These are phyloP conservation scores for Trichosanthes cucumerina DNA, from an alignment of 306 rosid species.

Conservation along the genomic window DNA sequence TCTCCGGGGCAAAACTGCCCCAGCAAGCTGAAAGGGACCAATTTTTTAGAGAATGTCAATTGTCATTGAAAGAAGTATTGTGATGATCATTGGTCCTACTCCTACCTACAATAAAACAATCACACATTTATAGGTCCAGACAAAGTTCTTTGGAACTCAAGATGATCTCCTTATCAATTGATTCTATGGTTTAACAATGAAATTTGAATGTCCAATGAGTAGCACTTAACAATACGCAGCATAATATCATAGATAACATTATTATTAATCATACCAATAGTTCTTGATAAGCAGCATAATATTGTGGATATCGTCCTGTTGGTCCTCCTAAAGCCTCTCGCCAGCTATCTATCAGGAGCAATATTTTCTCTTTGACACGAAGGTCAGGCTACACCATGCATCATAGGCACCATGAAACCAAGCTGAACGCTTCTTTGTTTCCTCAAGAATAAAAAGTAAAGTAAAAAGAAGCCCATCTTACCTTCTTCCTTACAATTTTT, in stretches of 20 bases:
- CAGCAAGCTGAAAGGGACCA: slow-evolving; percentile 55
- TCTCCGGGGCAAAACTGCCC: slow-evolving; percentile 79
- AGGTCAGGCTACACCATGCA: slow-evolving; percentile 59
- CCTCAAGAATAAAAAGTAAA: neutral
- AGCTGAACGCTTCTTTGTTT: neutral
- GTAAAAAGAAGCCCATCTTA: slow-evolving; percentile 3
- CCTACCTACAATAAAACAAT: neutral
- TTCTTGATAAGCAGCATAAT: slow-evolving; percentile 84
- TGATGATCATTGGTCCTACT: neutral
- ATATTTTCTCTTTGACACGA: slow-evolving; percentile 80
- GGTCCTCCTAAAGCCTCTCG: slow-evolving; percentile 96
- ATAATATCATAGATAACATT: slow-evolving; percentile 3
- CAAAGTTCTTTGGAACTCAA: neutral
- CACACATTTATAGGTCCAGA: neutral
- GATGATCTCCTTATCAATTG: neutral
- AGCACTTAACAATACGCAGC: neutral
- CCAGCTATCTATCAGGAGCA: slow-evolving; percentile 80
- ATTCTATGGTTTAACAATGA: neutral
- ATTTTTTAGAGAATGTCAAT: slow-evolving; percentile 9
- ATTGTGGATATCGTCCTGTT: slow-evolving; percentile 85
- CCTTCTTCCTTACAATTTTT: slow-evolving; percentile 78
- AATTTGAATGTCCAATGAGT: neutral
- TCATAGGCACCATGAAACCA: neutral
- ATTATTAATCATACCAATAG: slow-evolving; percentile 50
- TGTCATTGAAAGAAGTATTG: neutral